Evolutionary conservation across 257 asterid genomes (phyloP), one percentile per base, ranked within the genome.

Genomic region (Handroanthus guayacan): DNA sequence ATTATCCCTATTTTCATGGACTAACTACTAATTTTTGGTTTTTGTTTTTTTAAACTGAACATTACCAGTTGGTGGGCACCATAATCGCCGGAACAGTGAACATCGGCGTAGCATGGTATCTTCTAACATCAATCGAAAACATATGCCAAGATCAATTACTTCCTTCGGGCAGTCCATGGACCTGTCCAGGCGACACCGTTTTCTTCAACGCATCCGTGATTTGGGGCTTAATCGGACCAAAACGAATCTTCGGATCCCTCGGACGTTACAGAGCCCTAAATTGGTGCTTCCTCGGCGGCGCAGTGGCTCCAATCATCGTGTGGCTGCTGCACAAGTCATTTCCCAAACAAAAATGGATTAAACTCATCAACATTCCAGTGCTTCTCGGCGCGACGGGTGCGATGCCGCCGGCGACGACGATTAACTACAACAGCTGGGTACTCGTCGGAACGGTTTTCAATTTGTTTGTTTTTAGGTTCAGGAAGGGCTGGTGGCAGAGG

Each of bases 161-260:
- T 6, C 94, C 98, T 2, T 66, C 80, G 1, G 75, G 79, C 16
- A 91, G 96, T 69, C 95, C 93, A 0, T 93, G 97, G 95, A 89
- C 96, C 1, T 93, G 98, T 41, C 91, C 90, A 0, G 5, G 62
- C 12, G 93, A 88, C 73, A 72, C 80, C 4, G 87, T 86, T 0
- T 93, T 93, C 89, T 91, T 45, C 66, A 88, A 85, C 47, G 98
- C 97, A 18, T 91, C 98, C 0, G 94, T 91, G 12, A 86, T 91
- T 4, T 93, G 98, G 98, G 98, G 98, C 3, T 72, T 93, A 31
- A 81, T 88, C 0, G 94, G 98, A 45, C 98, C 98, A 0, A 61
- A n/a, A 43, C 72, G 94, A 17, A 86, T 91, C 31, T 91, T 92
- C 12, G 95, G 96, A 3, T 4, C 76, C 1, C 82, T 48, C 0